Evolutionary conservation across 208 protist genomes (phyloP).

Genomic region (Leishmania braziliensis): DNA sequence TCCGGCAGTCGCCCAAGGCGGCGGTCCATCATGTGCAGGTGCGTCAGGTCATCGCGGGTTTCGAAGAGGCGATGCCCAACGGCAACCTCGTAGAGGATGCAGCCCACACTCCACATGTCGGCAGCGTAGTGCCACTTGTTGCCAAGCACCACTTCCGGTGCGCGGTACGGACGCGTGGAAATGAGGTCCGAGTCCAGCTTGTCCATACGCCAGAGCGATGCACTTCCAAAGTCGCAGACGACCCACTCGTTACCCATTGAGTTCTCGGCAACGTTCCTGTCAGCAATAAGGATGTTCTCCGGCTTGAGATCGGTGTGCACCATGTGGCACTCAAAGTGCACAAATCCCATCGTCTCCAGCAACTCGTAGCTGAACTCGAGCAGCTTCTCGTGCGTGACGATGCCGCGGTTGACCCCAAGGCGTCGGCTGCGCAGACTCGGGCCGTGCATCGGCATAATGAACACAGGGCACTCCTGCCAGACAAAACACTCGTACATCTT

Average conservation of each 20-base stretch:
- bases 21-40: constrained; percentile 80
- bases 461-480: constrained; percentile 68
- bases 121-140: constrained; percentile 89
- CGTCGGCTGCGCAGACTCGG: constrained; percentile 63
- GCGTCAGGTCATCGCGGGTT: constrained; percentile 81
- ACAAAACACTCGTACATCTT: constrained; percentile 81
- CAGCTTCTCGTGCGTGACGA: constrained; percentile 60
- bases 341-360: constrained; percentile 72
- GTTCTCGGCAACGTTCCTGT: constrained; percentile 48
- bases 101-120: constrained; percentile 95
- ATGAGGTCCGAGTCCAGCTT: constrained; percentile 83
- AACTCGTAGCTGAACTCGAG: constrained; percentile 69
- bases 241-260: constrained; percentile 69
- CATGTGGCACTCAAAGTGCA: constrained; percentile 87
- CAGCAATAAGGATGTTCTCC: constrained; percentile 95
- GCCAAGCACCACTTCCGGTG: constrained; percentile 89
- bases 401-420: constrained; percentile 64
- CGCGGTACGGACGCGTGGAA: constrained; percentile 91
- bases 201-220: constrained; percentile 70
- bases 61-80: constrained; percentile 92
- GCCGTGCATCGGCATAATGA: constrained; percentile 85
- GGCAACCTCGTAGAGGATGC: constrained; percentile 93
- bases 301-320: constrained; percentile 97
- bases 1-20: constrained; percentile 70
- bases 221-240: constrained; percentile 91